Evolutionary conservation across 805 yeast species (phyloP).

Genomic region (Komagataella populi): DNA sequence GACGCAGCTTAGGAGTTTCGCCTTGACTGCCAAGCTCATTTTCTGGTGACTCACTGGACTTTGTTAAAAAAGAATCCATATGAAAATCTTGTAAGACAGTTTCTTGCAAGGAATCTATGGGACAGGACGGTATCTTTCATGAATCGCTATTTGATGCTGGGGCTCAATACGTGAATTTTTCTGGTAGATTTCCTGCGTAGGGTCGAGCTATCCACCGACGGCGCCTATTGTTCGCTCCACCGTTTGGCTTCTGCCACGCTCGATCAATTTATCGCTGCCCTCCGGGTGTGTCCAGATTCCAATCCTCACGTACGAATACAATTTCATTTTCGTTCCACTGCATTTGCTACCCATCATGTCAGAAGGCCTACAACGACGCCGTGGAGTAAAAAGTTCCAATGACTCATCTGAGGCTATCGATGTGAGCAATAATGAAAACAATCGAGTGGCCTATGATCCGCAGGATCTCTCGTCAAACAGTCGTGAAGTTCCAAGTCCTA

Average conservation of each 20-base stretch:
- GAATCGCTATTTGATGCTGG: neutral
- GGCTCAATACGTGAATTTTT: neutral
- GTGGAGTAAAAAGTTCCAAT: slow-evolving; percentile 27
- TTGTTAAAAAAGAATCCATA: neutral
- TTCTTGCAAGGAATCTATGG: neutral
- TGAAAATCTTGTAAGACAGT: neutral
- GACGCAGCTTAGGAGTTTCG: slow-evolving; percentile 7
- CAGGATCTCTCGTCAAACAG: slow-evolving; percentile 35
- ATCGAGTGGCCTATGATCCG: slow-evolving; percentile 75
- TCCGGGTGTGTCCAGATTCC: neutral
- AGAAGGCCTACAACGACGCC: slow-evolving; percentile 66
- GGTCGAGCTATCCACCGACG: neutral
- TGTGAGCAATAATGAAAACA: slow-evolving; percentile 16
- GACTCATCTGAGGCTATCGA: slow-evolving; percentile 9
- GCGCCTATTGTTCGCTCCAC: neutral
- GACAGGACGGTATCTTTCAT: neutral
- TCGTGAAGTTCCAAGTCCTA: slow-evolving; percentile 36
- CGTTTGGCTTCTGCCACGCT: neutral
- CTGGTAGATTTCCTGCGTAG: neutral
- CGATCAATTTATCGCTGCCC: neutral
- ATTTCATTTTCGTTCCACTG: neutral
- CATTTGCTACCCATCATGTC: slow-evolving; percentile 9
- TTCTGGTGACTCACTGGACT: neutral
- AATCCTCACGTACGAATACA: neutral
- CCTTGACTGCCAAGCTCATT: neutral